Conservation (phyloP, 441 rosid genomes). For the Daphne laureola region DNA sequence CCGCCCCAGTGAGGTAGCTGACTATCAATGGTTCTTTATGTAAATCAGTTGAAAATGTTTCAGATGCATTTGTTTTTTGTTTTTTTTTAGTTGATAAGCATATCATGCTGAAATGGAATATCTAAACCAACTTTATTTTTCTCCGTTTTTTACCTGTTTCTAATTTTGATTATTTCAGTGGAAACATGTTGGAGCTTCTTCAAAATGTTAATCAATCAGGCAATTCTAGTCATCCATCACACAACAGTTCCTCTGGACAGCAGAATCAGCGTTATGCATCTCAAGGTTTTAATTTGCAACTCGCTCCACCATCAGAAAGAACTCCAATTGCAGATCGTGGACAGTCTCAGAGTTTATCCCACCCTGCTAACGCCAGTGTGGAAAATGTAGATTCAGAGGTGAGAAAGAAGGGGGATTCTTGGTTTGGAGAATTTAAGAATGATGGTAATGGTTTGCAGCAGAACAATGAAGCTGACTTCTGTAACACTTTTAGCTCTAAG, state of each 20-base stretch:
- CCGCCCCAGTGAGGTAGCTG: conserved; percentile 51
- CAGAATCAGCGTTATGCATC: conserved; percentile 43
- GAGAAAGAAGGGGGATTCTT: conserved; percentile 30
- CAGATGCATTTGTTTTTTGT: conserved; percentile 6
- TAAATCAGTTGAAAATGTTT: conserved; percentile 3
- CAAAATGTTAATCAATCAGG: conserved; percentile 66
- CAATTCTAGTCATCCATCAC: conserved; percentile 35
- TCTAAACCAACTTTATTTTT: no score
- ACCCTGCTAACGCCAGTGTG: conserved; percentile 20
- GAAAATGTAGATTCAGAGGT: conserved; percentile 24
- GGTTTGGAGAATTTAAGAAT: conserved; percentile 32
- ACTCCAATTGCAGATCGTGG: conserved; percentile 27
- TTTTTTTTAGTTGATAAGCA: background rate
- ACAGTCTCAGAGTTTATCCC: conserved; percentile 34
- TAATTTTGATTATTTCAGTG: conserved; percentile 27
- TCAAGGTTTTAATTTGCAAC: conserved; percentile 72
- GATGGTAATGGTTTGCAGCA: conserved; percentile 11
- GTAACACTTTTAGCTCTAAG: conserved; percentile 28
- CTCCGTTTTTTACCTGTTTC: no score
- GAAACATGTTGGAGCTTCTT: conserved; percentile 80
- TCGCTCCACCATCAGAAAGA: conserved; percentile 80
- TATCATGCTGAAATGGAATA: background rate
- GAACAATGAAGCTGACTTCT: conserved; percentile 21
- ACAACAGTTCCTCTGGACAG: conserved; percentile 36
- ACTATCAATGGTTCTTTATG: conserved; percentile 1